Conservation (phyloP, 352 stramenopile species). For the Globisporangium camurandrum region DNA sequence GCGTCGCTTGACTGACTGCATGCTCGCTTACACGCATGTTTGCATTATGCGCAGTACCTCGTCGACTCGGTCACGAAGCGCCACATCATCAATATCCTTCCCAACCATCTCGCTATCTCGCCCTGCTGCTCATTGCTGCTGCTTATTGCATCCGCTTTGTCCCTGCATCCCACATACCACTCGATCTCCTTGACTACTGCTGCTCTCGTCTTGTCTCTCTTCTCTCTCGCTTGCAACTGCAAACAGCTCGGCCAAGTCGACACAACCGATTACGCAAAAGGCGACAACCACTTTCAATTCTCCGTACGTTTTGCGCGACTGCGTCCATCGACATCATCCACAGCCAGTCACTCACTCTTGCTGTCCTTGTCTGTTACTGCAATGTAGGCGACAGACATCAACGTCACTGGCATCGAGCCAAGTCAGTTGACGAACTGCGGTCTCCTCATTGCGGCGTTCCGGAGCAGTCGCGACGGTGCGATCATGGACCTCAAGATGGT, state of each 20-base stretch:
- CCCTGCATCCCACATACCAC: background rate
- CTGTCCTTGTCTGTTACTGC: background rate
- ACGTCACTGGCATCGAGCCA: conserved; percentile 63
- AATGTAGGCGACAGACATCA: conserved; percentile 49
- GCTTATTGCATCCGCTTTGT: background rate
- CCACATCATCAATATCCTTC: conserved; percentile 86
- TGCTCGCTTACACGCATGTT: too few species aligned
- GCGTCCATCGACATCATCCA: background rate
- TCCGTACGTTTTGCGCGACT: conserved; percentile 33
- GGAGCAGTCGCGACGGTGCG: conserved; percentile 43
- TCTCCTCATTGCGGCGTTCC: conserved; percentile 79
- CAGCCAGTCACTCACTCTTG: background rate
- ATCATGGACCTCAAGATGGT: conserved; percentile 88
- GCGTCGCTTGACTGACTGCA: too few species aligned
- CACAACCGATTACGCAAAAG: conserved; percentile 44
- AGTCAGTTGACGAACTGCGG: conserved; percentile 85
- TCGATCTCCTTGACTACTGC: conserved; percentile 22
- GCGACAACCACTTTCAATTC: conserved; percentile 83
- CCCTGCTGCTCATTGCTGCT: conserved; percentile 4
- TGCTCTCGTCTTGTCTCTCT: background rate
- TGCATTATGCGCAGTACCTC: conserved; percentile 57
- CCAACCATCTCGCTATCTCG: conserved; percentile 3
- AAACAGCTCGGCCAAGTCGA: conserved; percentile 70
- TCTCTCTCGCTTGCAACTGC: conserved; percentile 1
- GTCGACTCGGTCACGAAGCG: conserved; percentile 79